A percentile compares a stretch with the other conserved stretches of the same genome.
phyloP scores from a whole-genome alignment of 129 eudicot species.

The Deinandra increscens region DNA sequence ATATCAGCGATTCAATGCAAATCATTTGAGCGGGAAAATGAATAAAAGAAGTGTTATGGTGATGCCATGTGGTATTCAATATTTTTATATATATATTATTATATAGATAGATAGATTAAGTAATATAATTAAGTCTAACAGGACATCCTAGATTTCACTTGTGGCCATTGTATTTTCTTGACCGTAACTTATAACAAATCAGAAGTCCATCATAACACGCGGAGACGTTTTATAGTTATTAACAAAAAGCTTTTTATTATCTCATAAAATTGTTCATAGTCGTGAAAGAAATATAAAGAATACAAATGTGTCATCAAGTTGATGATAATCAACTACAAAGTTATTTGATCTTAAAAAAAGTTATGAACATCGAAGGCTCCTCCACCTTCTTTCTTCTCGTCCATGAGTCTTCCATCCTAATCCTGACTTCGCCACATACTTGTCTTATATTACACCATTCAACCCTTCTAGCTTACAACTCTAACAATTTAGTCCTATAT shows the following conservation, averaged over 20 bases:
- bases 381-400: neutral
- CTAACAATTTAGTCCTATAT: slow-evolving; percentile 12
- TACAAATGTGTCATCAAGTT: neutral
- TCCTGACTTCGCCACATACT: neutral
- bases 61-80: too few species aligned
- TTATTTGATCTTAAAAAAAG: neutral
- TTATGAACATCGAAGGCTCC: neutral
- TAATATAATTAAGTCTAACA: too few species aligned
- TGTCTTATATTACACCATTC: neutral
- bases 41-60: too few species aligned
- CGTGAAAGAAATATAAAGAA: neutral
- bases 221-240: too few species aligned
- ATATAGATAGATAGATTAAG: too few species aligned
- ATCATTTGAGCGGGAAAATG: too few species aligned
- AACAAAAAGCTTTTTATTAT: neutral
- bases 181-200: too few species aligned
- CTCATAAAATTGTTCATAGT: neutral
- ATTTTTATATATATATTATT: too few species aligned
- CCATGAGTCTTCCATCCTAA: neutral
- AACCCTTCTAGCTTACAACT: neutral
- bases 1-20: too few species aligned
- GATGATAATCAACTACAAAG: neutral
- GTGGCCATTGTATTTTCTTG: too few species aligned
- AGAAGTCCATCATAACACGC: too few species aligned
- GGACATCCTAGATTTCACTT: too few species aligned